Evolutionary conservation across 1,284 basidiomycete genomes (phyloP).

Genomic region (Apiotrichum akiyoshidainum): DNA sequence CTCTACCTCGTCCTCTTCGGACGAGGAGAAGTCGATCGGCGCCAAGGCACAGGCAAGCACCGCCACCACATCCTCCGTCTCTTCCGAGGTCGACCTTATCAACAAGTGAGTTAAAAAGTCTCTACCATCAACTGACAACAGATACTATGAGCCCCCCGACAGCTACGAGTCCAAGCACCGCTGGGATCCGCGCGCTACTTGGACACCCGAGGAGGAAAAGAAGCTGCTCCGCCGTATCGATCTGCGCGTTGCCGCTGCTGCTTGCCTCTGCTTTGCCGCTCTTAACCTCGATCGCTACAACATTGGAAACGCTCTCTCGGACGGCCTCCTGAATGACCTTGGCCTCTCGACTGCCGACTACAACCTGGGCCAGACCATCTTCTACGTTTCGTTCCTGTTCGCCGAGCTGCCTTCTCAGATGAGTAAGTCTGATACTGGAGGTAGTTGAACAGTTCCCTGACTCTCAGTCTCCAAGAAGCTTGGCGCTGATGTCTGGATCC

Average conservation of each 20-base stretch:
- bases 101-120: not conserved
- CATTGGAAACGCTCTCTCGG: conserved; percentile 40
- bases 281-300: conserved; percentile 41
- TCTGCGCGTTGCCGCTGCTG: conserved; percentile 22
- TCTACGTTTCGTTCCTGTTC: conserved; percentile 32
- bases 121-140: not conserved
- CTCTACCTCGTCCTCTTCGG: not conserved
- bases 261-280: conserved; percentile 37
- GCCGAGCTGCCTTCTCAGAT: conserved; percentile 46
- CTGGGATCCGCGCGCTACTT: conserved; percentile 43
- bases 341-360: conserved; percentile 43
- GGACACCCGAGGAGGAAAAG: conserved; percentile 44
- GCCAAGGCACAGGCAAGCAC: not conserved
- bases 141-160: conserved; percentile 32
- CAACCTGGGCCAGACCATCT: conserved; percentile 43
- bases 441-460: conserved; percentile 4
- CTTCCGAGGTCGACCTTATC: not conserved
- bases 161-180: conserved; percentile 38
- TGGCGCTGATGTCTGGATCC: conserved; percentile 48
- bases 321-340: conserved; percentile 48
- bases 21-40: not conserved
- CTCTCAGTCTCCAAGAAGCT: conserved; percentile 41
- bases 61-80: not conserved
- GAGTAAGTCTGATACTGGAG: conserved; percentile 3
- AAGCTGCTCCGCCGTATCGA: conserved; percentile 32